phyloP scores from a whole-genome alignment of 371 early-diverging fungal species.

The Mortierella sp. region DNA sequence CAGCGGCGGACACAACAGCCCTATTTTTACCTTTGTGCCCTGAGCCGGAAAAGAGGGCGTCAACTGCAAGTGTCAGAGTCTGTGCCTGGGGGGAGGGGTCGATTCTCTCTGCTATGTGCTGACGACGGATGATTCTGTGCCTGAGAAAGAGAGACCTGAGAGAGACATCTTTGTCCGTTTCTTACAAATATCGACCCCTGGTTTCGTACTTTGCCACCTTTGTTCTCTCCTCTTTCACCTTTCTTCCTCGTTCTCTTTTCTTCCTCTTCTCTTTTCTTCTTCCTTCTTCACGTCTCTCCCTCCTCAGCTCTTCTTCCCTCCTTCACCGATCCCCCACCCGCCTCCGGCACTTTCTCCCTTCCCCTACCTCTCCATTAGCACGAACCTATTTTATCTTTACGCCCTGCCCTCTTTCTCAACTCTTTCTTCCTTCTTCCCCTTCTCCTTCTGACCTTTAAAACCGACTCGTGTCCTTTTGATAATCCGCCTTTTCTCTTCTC shows the following conservation, averaged over 20 bases:
- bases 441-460: background rate
- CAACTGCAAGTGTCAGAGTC: too few species aligned
- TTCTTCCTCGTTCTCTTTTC: background rate
- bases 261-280: background rate
- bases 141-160: background rate
- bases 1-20: background rate
- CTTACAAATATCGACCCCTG: background rate
- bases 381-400: background rate
- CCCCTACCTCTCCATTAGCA: background rate
- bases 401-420: background rate
- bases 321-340: background rate
- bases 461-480: background rate
- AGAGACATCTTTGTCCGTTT: background rate
- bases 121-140: background rate
- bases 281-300: background rate
- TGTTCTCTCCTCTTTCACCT: background rate
- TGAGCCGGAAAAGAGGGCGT: background rate
- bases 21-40: constrained; percentile 4
- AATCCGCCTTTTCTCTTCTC: background rate
- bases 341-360: background rate
- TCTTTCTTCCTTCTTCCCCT: background rate
- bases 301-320: background rate
- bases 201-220: background rate
- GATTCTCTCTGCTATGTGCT: background rate
- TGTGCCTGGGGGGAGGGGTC: background rate